Evolutionary conservation across 2,329 filamentous ascomycete genomes (phyloP), one percentile per base, ranked within the genome.

Genomic region (Ceratocystis destructans): DNA sequence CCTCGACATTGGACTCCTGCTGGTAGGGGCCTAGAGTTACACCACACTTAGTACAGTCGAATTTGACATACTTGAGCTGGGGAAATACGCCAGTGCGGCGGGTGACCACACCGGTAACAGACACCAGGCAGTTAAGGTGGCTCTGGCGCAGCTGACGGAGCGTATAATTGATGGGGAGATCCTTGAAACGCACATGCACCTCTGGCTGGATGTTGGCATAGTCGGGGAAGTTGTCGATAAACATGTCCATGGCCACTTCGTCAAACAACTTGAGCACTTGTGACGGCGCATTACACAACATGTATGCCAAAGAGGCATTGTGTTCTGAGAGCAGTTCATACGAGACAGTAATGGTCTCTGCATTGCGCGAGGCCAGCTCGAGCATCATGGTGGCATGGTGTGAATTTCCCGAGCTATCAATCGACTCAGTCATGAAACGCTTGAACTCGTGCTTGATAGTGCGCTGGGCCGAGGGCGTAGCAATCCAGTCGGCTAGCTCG

Each of bases 381-480:
- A 90, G 85, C 70, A 99, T 96, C 66, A 92, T 88, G 71, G 90
- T 92, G 65, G 94, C 94, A 74, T 99, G 99, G 63, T 99, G 91
- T 0, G 94, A 99, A 3, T 85, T 87, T 65, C 91, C 92, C 70
- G 87, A 86, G 65, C 91, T 86, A 72, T 99, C 94, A 5, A 87
- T 96, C 75, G 95, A 97, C 71, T 96, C 93, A 10, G 94, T 97
- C 72, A 99, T 79, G 79, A 99, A 99, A 2, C 89, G 88, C 76
- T 96, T 96, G 83, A 99, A 99, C 76, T 99, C 94, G 72, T 93
- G 85, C 73, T 91, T 92, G 76, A 99, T 94, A 1, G 92, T 95
- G 71, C 90, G 85, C 76, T 96, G 90, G 12, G 99, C 94, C 15
- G 90, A 85, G 2, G 90, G 89, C 71, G 92, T 87, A 15, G 90